Percentiles rank a stretch among this genome's conserved stretches.
Evolutionary conservation across 2,329 filamentous ascomycete species (phyloP).

Genomic region (Aspergillus quadrilineatus): DNA sequence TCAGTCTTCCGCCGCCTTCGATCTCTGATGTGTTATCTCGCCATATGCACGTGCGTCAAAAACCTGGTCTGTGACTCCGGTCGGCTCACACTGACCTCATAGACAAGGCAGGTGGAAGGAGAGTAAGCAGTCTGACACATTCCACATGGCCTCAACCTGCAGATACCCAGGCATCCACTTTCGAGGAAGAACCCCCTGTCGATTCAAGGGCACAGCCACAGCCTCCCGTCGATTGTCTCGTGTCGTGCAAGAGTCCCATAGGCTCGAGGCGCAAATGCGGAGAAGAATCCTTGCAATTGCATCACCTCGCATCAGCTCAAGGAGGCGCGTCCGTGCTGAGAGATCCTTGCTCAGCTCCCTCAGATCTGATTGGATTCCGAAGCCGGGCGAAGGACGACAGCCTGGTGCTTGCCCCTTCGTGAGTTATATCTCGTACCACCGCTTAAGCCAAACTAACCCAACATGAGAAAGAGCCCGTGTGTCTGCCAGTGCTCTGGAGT

Average conservation of each 20-base stretch:
- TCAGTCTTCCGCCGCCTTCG: not conserved
- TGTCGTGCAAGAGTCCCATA: conserved; percentile 10
- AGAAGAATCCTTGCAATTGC: conserved; percentile 8
- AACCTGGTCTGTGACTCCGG: not conserved
- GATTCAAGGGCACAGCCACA: conserved; percentile 7
- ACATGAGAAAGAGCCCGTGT: conserved; percentile 8
- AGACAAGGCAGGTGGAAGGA: not conserved
- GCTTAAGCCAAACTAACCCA: conserved; percentile 3
- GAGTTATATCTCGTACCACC: not conserved
- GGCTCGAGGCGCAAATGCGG: conserved; percentile 3
- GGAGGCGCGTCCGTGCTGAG: conserved; percentile 8
- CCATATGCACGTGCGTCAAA: not conserved
- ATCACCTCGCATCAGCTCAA: conserved; percentile 13
- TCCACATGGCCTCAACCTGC: conserved; percentile 10
- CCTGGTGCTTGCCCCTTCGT: conserved; percentile 6
- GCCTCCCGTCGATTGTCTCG: not conserved
- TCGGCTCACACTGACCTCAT: not conserved
- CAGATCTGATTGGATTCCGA: conserved; percentile 6
- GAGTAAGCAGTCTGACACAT: not conserved
- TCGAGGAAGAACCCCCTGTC: not conserved
- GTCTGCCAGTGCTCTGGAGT: conserved; percentile 19
- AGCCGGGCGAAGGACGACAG: conserved; percentile 1
- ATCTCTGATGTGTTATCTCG: not conserved
- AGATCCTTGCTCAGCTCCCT: conserved; percentile 1
- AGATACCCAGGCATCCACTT: not conserved